Percentiles rank a stretch among this genome's conserved stretches.
phyloP scores from a whole-genome alignment of 495 filamentous ascomycete species.

The Tirmania nivea region DNA sequence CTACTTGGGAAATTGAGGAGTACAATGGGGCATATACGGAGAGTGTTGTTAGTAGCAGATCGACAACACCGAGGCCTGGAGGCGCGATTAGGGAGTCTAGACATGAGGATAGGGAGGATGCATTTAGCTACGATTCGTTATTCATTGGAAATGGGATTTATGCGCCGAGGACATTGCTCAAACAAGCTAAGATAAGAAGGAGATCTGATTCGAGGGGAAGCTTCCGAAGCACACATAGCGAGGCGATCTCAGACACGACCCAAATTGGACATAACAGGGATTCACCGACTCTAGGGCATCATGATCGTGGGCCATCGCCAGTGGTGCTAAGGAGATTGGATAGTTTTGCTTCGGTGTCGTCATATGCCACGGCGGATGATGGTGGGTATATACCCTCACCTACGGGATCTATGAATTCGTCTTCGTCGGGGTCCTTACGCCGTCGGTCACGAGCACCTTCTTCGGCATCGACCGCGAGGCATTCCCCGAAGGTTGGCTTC shows the following conservation, averaged over 20 bases:
- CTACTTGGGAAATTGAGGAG: background rate
- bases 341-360: constrained; percentile 14
- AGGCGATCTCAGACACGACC: background rate
- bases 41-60: background rate
- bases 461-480: background rate
- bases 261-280: background rate
- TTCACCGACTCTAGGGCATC: background rate
- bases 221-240: background rate
- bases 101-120: constrained; percentile 89
- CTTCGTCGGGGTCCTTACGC: background rate
- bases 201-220: background rate
- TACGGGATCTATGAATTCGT: background rate
- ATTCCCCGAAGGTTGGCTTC: constrained; percentile 9
- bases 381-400: background rate
- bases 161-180: background rate
- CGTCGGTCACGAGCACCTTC: background rate
- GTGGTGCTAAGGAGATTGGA: constrained; percentile 3
- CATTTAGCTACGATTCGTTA: constrained; percentile 93
- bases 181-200: background rate
- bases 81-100: background rate
- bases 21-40: background rate
- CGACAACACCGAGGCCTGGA: background rate
- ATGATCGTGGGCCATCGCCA: background rate
- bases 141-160: constrained; percentile 35
- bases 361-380: constrained; percentile 15